These are phyloP conservation scores for Quercus parvula DNA, from an alignment of 306 rosid genomes.

Conservation along the genomic window DNA sequence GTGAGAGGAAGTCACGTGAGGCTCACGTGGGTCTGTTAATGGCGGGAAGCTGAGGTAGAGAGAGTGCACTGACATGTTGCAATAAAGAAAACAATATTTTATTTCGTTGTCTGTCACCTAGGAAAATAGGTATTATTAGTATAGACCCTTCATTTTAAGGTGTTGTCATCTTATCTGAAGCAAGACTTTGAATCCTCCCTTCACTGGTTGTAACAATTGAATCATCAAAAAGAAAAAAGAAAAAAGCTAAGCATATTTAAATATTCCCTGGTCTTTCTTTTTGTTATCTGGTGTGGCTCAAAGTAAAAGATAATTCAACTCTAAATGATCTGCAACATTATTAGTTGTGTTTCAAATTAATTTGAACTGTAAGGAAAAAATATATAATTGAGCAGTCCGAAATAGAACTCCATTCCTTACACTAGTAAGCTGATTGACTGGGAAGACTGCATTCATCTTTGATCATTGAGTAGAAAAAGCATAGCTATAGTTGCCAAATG, in stretches of 20 bases:
- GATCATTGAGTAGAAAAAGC: neutral
- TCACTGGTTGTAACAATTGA: too few species aligned
- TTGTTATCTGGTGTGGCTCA: neutral
- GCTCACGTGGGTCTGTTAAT: too few species aligned
- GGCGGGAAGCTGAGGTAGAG: too few species aligned
- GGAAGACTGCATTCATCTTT: neutral
- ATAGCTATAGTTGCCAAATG: neutral
- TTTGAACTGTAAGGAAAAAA: neutral
- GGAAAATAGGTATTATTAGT: neutral
- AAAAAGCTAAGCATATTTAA: too few species aligned
- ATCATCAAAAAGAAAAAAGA: too few species aligned
- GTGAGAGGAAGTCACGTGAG: too few species aligned
- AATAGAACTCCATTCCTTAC: neutral
- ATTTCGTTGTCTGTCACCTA: rapidly evolving
- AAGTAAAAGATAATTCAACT: neutral
- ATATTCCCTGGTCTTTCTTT: neutral
- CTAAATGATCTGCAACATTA: neutral
- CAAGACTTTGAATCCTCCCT: too few species aligned
- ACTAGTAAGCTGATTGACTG: neutral
- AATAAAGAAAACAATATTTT: too few species aligned
- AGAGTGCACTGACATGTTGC: too few species aligned
- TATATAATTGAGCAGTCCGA: neutral
- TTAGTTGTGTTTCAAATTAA: neutral
- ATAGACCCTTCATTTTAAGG: neutral
- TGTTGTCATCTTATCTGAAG: neutral